phyloP scores from a whole-genome alignment of 2,329 filamentous ascomycete genomes.

The Fusarium odoratissimum region DNA sequence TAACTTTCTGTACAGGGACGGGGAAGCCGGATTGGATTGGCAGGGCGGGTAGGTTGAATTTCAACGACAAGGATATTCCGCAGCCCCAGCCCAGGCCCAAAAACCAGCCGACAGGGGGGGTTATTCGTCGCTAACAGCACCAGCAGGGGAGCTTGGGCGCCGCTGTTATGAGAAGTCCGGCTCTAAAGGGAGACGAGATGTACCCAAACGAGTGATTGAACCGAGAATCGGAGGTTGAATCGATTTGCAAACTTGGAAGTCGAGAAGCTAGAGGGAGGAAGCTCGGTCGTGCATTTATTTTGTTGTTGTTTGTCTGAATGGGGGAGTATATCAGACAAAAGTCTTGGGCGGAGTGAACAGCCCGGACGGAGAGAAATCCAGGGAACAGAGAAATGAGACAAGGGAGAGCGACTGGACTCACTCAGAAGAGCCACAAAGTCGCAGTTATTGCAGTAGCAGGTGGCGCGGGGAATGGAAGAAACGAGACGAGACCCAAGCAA shows the following conservation, averaged over 20 bases:
- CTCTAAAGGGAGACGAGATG: constrained; percentile 19
- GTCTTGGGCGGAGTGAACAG: constrained; percentile 20
- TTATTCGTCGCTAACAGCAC: constrained; percentile 23
- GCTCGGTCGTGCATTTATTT: constrained; percentile 7
- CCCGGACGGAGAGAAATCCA: constrained; percentile 8
- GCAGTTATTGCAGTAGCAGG: constrained; percentile 18
- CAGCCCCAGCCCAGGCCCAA: constrained; percentile 20
- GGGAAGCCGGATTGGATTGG: constrained; percentile 45
- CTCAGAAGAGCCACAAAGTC: constrained; percentile 21
- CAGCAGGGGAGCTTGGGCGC: constrained; percentile 32
- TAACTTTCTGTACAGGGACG: constrained; percentile 30
- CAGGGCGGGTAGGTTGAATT: constrained; percentile 40
- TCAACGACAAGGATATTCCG: constrained; percentile 28
- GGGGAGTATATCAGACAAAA: not conserved
- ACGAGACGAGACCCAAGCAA: constrained; percentile 20
- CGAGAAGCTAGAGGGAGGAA: constrained; percentile 20
- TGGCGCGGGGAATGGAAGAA: constrained; percentile 31
- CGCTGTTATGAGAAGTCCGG: constrained; percentile 32
- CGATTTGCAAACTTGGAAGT: constrained; percentile 27
- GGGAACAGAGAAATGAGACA: constrained; percentile 32
- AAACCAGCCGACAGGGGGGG: constrained; percentile 17
- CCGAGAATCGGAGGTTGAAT: constrained; percentile 27
- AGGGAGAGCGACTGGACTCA: constrained; percentile 24
- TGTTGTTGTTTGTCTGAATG: constrained; percentile 10
- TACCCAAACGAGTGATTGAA: constrained; percentile 23